phyloP scores from a whole-genome alignment of 192 early-diverging fungal genomes.

The Chytriomyces sp. region DNA sequence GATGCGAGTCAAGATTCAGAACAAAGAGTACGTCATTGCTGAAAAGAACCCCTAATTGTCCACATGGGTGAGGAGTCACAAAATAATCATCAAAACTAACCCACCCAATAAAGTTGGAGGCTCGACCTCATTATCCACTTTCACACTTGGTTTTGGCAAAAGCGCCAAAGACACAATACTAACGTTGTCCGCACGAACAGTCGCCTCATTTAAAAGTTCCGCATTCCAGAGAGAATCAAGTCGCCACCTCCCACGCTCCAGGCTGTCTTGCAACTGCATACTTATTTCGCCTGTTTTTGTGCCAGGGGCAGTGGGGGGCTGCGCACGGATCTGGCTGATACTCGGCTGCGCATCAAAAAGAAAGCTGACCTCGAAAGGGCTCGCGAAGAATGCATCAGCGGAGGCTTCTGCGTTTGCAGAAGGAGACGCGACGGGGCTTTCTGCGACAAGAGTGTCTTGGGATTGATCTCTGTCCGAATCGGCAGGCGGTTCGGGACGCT shows the following conservation, averaged over 20 bases:
- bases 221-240: conserved; percentile 3
- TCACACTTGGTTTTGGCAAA: background rate
- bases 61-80: background rate
- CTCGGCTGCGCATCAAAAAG: conserved; percentile 5
- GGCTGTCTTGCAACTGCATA: background rate
- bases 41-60: background rate
- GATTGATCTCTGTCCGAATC: background rate
- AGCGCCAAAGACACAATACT: conserved; percentile 3
- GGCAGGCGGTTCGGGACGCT: background rate
- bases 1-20: background rate
- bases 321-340: background rate
- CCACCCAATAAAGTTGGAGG: background rate
- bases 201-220: conserved; percentile 1
- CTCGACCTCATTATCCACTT: too few relatives aligned
- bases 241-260: conserved; percentile 5
- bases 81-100: background rate
- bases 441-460: background rate
- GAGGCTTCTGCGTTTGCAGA: background rate
- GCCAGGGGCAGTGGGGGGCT: background rate
- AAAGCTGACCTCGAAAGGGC: conserved; percentile 3
- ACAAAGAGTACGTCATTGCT: conserved; percentile 5
- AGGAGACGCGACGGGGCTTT: background rate
- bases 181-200: background rate
- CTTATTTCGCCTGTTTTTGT: background rate
- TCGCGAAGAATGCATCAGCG: background rate